phyloP scores from a whole-genome alignment of 2,329 filamentous ascomycete genomes.

The Xylaria multiplex region DNA sequence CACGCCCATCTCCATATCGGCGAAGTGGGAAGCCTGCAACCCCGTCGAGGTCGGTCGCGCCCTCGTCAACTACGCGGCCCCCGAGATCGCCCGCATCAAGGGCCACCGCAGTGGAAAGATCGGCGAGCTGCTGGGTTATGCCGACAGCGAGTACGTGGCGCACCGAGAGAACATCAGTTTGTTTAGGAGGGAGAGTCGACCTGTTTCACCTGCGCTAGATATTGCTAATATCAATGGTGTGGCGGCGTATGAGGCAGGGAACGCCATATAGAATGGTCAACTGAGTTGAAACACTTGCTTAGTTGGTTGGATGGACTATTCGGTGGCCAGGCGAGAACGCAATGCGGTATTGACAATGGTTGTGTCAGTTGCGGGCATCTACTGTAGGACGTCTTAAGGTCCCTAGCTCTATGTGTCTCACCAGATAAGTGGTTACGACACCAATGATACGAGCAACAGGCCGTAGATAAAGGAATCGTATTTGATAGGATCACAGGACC shows the following conservation, averaged over 20 bases:
- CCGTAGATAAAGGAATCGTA: background rate
- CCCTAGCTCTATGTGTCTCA: background rate
- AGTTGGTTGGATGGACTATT: background rate
- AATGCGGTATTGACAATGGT: background rate
- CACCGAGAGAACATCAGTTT: slow-evolving; percentile 88
- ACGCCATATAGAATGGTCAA: slow-evolving; percentile 1
- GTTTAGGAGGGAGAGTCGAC: slow-evolving; percentile 64
- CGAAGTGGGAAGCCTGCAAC: slow-evolving; percentile 32
- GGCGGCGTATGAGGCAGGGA: slow-evolving; percentile 39
- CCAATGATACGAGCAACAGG: background rate
- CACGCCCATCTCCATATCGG: slow-evolving; percentile 34
- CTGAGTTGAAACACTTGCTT: background rate
- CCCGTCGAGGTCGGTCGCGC: slow-evolving; percentile 82
- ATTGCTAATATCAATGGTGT: slow-evolving; percentile 37
- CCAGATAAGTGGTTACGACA: background rate
- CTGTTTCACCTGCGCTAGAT: slow-evolving; percentile 58
- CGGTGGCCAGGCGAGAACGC: background rate
- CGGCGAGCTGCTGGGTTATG: slow-evolving; percentile 82
- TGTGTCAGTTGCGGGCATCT: background rate
- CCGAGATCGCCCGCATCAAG: slow-evolving; percentile 85
- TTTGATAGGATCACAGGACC: background rate
- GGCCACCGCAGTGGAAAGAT: slow-evolving; percentile 87
- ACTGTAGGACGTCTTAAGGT: background rate
- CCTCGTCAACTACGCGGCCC: slow-evolving; percentile 90
- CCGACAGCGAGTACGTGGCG: slow-evolving; percentile 93